Percentiles rank a stretch among this genome's conserved stretches.
phyloP scores from a whole-genome alignment of 1,139 yeast genomes.

The Pneumocystis jirovecii region DNA sequence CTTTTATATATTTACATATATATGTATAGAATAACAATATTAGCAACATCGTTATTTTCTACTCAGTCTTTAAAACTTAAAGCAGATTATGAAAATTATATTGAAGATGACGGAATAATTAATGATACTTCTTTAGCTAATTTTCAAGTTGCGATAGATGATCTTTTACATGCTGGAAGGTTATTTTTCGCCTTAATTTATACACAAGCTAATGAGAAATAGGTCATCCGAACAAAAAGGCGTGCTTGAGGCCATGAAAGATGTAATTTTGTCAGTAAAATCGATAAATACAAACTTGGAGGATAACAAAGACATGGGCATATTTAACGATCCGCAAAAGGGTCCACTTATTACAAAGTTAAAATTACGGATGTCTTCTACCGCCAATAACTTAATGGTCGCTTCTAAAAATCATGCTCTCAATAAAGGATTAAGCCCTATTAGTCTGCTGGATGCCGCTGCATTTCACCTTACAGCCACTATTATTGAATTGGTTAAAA shows the following conservation, averaged over 20 bases:
- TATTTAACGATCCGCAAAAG: not conserved
- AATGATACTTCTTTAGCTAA: slow-evolving; percentile 19
- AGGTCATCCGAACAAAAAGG: slow-evolving; percentile 13
- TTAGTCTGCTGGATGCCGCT: slow-evolving; percentile 60
- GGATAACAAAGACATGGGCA: slow-evolving; percentile 23
- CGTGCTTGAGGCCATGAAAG: slow-evolving; percentile 22
- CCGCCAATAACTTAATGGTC: slow-evolving; percentile 64
- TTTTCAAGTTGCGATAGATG: slow-evolving; percentile 24
- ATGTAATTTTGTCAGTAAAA: slow-evolving; percentile 26
- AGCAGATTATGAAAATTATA: slow-evolving; percentile 5
- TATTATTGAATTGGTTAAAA: slow-evolving; percentile 51
- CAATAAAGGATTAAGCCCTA: slow-evolving; percentile 52
- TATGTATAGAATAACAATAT: not conserved
- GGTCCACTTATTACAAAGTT: slow-evolving; percentile 8
- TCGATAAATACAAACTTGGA: slow-evolving; percentile 26
- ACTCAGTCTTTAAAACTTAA: not conserved
- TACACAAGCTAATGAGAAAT: not conserved
- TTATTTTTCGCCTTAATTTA: slow-evolving; percentile 4
- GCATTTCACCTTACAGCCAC: slow-evolving; percentile 61
- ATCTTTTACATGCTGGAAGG: slow-evolving; percentile 21
- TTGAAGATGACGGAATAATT: slow-evolving; percentile 18
- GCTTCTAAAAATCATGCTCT: slow-evolving; percentile 63
- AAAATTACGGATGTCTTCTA: slow-evolving; percentile 33
- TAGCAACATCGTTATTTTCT: not conserved
- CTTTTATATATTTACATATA: not conserved